Evolutionary conservation across 371 early-diverging fungal genomes (phyloP), one percentile per base, ranked within the genome.

Genomic region (Syncephalastrum racemosum): DNA sequence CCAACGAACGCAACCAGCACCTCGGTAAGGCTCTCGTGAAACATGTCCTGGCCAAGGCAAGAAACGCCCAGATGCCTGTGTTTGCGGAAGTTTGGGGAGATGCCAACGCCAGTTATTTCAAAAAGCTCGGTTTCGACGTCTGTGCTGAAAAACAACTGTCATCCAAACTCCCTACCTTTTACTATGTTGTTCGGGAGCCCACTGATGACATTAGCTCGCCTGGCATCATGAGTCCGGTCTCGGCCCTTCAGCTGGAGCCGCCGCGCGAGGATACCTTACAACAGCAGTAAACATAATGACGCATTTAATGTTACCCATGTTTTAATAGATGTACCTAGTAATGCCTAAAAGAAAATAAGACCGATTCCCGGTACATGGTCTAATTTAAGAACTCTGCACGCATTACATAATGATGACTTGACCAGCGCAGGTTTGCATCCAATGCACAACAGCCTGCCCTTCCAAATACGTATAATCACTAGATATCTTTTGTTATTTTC

Each of bases 51-150:
- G 53, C 45, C 12, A 70, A 63, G 36, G 66, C 70, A 4, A 67
- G 63, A 22, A 58, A 60, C 15, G 67, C 54, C 0, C 64, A 66
- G 20, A 44, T 70, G 36, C 70, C 70, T 10, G 56, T 70, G 10
- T 70, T 63, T 56, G 60, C 64, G 10, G 70, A 70, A 31, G 52
- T 70, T 10, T 67, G 64, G 68, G 64, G 55, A 1, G 44, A 57
- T 4, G 18, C 49, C 0, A 49, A 49, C 14, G 22, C 64, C 13
- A 10, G 49, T 27, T 67, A 64, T 60, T 57, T 67, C 19, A 44
- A 57, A 22, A 56, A 57, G 14, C 63, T 60, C 27, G 64, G 55
- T 2, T 67, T 67, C 44, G 24, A 31, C 19, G 45, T 64, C 13
- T 40, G 60, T 25, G 58, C 53, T 6, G 47, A 53, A 18, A 59